Base-by-base conservation (phyloP, 1,284 basidiomycete genomes). In the Irpex sp. region DNA sequence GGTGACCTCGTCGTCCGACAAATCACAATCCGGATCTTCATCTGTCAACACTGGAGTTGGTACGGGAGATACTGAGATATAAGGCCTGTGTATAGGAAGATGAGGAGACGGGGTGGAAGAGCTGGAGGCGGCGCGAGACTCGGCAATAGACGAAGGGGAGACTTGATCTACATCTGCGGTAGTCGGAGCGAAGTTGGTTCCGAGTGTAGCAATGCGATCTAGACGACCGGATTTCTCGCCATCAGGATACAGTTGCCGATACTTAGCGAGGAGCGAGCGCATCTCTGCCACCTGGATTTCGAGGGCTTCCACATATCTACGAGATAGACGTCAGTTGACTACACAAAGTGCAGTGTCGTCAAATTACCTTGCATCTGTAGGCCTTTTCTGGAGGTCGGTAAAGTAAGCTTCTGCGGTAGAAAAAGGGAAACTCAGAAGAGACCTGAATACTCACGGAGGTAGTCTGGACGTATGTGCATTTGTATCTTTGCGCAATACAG, bases 241-340 rank as follows among this genome's bases (percentile, higher is more conserved):
- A 46, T 78, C 77, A 5, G 84, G 84, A 62, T 81, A 79, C 17
- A 84, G 74, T 82, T 86, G 39, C 69, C 81, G 63, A 54, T 88
- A 87, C 72, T 65, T 62, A 50, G 56, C 58, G 8, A 65, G 58
- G 50, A 65, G 57, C 4, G 61, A 47, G 21, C 61, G 60, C 58
- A 62, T 59, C 46, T 65, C 58, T 11, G 47, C 19, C 31, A 59
- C 56, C 15, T 61, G 57, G n/a, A 46, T 15, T 43, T 65, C 63
- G 46, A 65, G 39, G 6, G 51, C 33, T 54, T 62, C 58, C n/a
- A 62, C 57, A 33, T 65, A 64, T 19, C 62, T 63, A 26, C 26
- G 26, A 26, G 26, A 26, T 26, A 26, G 3, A 26, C 26, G 26
- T 26, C 26, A 26, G 26, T 26, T 26, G 26, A 26, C 26, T 26